Conservation (phyloP, 345 rosid genomes). For the Sisymbrium altissimum region DNA sequence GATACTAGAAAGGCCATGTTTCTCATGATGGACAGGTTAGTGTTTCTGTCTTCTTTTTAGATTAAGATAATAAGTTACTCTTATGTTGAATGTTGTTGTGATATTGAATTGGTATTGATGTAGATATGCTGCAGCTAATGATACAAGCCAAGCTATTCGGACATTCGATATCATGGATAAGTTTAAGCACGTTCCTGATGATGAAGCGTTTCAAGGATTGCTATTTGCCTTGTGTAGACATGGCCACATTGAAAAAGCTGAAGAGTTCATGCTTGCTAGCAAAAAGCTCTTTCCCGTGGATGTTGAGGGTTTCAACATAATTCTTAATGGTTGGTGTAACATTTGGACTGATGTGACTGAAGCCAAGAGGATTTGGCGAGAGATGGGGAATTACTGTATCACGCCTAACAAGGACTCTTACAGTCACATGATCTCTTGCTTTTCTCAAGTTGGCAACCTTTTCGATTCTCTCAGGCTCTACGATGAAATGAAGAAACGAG, state of each 20-base stretch:
- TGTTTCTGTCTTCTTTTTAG: constrained; percentile 5
- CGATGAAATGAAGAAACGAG: constrained; percentile 88
- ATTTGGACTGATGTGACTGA: constrained; percentile 57
- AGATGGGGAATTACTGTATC: constrained; percentile 70
- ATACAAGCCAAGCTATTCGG: constrained; percentile 65
- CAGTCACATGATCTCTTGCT: constrained; percentile 70
- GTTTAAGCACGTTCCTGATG: constrained; percentile 66
- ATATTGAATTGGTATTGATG: constrained; percentile 10
- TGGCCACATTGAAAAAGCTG: constrained; percentile 91
- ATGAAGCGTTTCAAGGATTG: constrained; percentile 64
- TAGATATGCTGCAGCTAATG: constrained; percentile 82
- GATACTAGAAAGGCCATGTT: constrained; percentile 64
- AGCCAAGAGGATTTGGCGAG: constrained; percentile 89
- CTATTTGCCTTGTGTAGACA: constrained; percentile 57
- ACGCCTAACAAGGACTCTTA: constrained; percentile 65
- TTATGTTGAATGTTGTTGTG: not conserved
- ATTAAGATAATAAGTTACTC: not conserved
- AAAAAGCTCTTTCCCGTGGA: constrained; percentile 73
- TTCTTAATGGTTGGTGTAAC: constrained; percentile 82
- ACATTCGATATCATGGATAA: constrained; percentile 72
- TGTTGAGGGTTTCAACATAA: constrained; percentile 60
- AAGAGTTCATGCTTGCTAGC: constrained; percentile 78
- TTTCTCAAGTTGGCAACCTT: constrained; percentile 77
- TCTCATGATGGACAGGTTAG: constrained; percentile 77
- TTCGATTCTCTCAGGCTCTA: constrained; percentile 77